Base-by-base conservation (phyloP, 805 yeast genomes). In the Kodamaea lidongshanica region DNA sequence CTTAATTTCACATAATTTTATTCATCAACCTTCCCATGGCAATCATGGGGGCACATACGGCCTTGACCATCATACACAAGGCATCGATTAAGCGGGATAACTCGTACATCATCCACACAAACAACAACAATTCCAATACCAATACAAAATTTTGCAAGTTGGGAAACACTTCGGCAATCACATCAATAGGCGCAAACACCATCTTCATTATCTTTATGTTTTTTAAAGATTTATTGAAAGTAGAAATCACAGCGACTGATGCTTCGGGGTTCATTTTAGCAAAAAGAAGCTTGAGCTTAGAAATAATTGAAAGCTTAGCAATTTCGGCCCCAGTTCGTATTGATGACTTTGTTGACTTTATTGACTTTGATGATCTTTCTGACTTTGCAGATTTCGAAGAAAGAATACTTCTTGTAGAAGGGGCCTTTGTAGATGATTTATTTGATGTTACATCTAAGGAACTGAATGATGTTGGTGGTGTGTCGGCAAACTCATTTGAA, bases 11-110 rank as follows among this genome's bases (percentile, higher is more conserved):
- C 51, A 61, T 55, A 14, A 64, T 54, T 30, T 64, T 47, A 42
- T 63, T 64, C 67, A 64, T 58, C 34, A 64, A 53, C 33, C 57
- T 38, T 4, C 70, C 70, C 41, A 64, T 45, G 8, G 70, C 70
- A 12, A 64, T 62, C 62, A 64, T 61, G 6, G 69, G 70, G 7
- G 67, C 67, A 50, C 69, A 64, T 6, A 64, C 46, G 2, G 70
- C 68, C 37, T 58, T 58, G 14, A 64, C 58, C 50, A 61, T 61
- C 65, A 60, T 59, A 40, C 69, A 63, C 15, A 64, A 37, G 1
- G 70, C 69, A 41, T 63, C 67, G 9, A 64, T 50, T 29, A 64
- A 47, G 17, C 60, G 46, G 33, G 66, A 60, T 33, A 61, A 48
- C 45, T 61, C 67, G 37, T 61, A 64, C 15, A 64, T 41, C 3